Evolutionary conservation across 2,329 filamentous ascomycete genomes (phyloP).

Genomic region (Nectriaceae sp.): DNA sequence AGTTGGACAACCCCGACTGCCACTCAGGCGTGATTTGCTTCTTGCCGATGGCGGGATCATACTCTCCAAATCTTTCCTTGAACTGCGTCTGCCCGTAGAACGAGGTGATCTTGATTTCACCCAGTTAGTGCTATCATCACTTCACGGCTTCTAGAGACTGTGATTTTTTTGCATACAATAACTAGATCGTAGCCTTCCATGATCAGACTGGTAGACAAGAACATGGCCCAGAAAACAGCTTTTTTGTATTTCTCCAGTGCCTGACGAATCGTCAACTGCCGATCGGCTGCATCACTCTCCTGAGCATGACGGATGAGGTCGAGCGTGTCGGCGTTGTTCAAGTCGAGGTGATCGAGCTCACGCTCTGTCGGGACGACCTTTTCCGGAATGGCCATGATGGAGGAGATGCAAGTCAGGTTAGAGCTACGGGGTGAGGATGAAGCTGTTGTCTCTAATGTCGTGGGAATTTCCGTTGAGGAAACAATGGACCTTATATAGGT

Average conservation of each 20-base stretch:
- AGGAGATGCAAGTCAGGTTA: too few relatives aligned
- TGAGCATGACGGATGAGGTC: slow-evolving; percentile 17
- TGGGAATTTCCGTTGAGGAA: too few relatives aligned
- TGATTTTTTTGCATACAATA: too few relatives aligned
- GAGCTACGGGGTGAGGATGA: too few relatives aligned
- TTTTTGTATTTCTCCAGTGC: slow-evolving; percentile 30
- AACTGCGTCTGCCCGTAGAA: slow-evolving; percentile 20
- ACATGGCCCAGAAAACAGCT: slow-evolving; percentile 32
- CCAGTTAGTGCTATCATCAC: too few relatives aligned
- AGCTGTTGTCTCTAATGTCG: too few relatives aligned
- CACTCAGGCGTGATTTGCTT: slow-evolving; percentile 45
- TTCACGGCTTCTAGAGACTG: too few relatives aligned
- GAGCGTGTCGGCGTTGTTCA: slow-evolving; percentile 8
- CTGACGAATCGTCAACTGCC: slow-evolving; percentile 24
- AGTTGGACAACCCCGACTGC: slow-evolving; percentile 49
- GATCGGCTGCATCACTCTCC: slow-evolving; percentile 19
- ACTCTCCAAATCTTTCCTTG: slow-evolving; percentile 13
- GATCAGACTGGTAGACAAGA: slow-evolving; percentile 26
- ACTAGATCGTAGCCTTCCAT: slow-evolving; percentile 39
- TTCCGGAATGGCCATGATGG: slow-evolving; percentile 1
- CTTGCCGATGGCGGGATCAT: slow-evolving; percentile 14
- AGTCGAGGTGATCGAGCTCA: slow-evolving; percentile 15
- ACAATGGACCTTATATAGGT: too few relatives aligned
- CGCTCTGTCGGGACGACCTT: slow-evolving; percentile 15
- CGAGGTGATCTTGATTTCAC: slow-evolving; percentile 8